Base-by-base conservation (phyloP, 495 filamentous ascomycete genomes). In the Xylaria flabelliformis region DNA sequence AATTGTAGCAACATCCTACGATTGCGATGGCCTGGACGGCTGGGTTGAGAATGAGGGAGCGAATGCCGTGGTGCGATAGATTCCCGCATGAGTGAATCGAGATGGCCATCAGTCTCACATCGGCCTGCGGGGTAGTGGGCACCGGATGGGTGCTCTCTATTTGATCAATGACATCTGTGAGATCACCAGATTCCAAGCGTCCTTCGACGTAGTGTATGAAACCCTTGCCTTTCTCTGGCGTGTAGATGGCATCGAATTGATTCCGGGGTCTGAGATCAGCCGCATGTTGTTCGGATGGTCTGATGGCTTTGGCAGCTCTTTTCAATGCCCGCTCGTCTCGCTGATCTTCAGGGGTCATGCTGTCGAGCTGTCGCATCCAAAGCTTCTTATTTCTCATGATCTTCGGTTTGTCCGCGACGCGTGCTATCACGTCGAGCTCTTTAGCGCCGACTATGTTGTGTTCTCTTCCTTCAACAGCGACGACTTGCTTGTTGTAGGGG, bases 61-160 rank as follows among this genome's bases (percentile, higher is more conserved):
- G 91, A 53, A 99, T 90, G 2, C 93, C 96, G 77, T 97, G 94
- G 76, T 99, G 96, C n/a, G 95, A 89, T 17, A 99, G 90, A 76
- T 98, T 98, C 67, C 96, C 96, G 80, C 96, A 99, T 24, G 95
- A 97, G 79, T 99, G 96, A 61, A 99, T 92, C 0, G 96, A 98
- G 2, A 97, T 91, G 29, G 97, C 91, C 90, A 98, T 93, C 42
- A 97, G 83, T 41, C 84, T 85, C 32, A 83, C 83, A 64, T 82
- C 81, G 19, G 80, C 72, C 50, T 66, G 66, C 46, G 73, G 81
- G 17, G 74, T 73, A 46, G 78, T 77, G 17, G 69, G 66, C 32
- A 71, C 72, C 1, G 81, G 63, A 15, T 69, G 70, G 53, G 82
- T 81, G 34, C 76, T 72, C 53, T 79, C 75, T 36, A 82, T 69